These are phyloP conservation scores for Peronospora farinosa DNA, from an alignment of 352 stramenopile genomes.

Conservation along the genomic window DNA sequence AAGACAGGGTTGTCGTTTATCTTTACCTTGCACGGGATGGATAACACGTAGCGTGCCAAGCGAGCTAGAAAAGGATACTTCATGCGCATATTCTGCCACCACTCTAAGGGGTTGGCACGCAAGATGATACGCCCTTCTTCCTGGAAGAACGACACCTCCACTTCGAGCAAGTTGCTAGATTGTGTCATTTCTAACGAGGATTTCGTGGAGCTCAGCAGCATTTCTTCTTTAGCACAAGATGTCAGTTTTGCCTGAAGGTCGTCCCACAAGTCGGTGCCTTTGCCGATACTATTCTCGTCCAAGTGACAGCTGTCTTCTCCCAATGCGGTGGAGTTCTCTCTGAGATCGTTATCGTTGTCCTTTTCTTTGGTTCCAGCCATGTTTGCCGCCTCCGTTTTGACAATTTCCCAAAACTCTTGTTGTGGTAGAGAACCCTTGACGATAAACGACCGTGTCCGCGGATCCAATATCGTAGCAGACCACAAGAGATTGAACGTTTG, in stretches of 20 bases:
- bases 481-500: conserved; percentile 62
- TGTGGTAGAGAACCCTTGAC: conserved; percentile 59
- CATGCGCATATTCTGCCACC: conserved; percentile 68
- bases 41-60: conserved; percentile 60
- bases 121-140: conserved; percentile 56
- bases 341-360: conserved; percentile 39
- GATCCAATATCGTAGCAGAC: conserved; percentile 64
- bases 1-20: conserved; percentile 45
- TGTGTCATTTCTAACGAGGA: conserved; percentile 59
- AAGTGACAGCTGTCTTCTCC: conserved; percentile 38
- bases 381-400: conserved; percentile 51
- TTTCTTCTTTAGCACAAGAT: conserved; percentile 65
- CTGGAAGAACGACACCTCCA: conserved; percentile 76
- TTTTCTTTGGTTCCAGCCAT: conserved; percentile 50
- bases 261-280: conserved; percentile 61
- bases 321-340: conserved; percentile 31
- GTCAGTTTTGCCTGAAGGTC: conserved; percentile 68
- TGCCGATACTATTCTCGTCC: conserved; percentile 18
- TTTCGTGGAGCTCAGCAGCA: conserved; percentile 63
- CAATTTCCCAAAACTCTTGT: conserved; percentile 61
- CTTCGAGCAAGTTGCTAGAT: conserved; percentile 68
- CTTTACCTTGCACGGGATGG: conserved; percentile 49
- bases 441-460: conserved; percentile 67
- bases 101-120: conserved; percentile 59
- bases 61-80: conserved; percentile 75